These are phyloP conservation scores for Gastrolobium villosum DNA, from an alignment of 306 rosid genomes.

Conservation along the genomic window DNA sequence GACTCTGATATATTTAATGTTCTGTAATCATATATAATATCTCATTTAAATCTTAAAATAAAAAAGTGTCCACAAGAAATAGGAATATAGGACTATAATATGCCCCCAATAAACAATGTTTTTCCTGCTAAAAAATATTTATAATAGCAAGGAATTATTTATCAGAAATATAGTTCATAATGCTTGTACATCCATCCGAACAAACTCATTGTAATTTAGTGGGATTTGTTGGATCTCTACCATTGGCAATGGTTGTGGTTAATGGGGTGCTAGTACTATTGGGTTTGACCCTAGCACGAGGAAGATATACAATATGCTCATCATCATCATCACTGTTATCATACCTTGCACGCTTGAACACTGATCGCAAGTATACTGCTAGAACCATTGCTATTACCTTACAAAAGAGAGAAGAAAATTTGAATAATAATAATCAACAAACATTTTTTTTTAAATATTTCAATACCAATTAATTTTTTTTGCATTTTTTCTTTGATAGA, in stretches of 20 bases:
- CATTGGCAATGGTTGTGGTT: neutral
- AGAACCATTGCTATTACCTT: conserved; percentile 38
- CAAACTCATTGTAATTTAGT: neutral
- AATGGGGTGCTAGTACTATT: neutral
- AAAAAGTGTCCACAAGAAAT: too few relatives aligned
- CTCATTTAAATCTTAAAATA: too few relatives aligned
- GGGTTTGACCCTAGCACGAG: neutral
- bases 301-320: neutral
- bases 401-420: neutral
- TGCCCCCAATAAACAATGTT: too few relatives aligned
- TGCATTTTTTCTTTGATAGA: too few relatives aligned
- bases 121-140: neutral
- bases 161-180: neutral
- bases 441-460: neutral
- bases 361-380: conserved; percentile 31
- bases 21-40: too few relatives aligned
- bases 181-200: neutral
- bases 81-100: too few relatives aligned
- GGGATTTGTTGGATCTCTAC: neutral
- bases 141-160: neutral
- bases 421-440: neutral
- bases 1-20: too few relatives aligned
- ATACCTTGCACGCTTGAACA: neutral
- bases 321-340: neutral
- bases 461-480: too few relatives aligned